Percentiles rank a stretch among this genome's conserved stretches.
Conservation (phyloP, 345 rosid genomes). For the Salix brachista region DNA sequence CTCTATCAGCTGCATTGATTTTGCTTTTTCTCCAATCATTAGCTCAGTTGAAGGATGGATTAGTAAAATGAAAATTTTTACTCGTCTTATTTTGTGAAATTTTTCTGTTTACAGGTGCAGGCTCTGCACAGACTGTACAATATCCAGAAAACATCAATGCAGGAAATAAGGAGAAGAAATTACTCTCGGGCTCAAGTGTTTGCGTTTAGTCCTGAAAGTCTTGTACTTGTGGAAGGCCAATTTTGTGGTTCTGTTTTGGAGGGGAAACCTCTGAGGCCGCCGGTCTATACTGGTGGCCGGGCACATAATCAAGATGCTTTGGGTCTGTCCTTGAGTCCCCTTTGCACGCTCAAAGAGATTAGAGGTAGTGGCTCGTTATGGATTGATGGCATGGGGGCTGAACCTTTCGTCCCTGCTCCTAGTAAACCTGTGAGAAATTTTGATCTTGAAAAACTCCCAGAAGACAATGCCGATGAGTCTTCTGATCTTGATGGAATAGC, state of each 20-base stretch:
- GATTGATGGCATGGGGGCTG: background rate
- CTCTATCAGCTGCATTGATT: background rate
- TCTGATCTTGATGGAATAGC: background rate
- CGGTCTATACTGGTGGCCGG: background rate
- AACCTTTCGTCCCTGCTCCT: background rate
- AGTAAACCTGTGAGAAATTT: background rate
- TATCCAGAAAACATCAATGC: slow-evolving; percentile 1
- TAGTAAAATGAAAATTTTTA: background rate
- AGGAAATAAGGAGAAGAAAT: background rate
- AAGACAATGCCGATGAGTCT: background rate
- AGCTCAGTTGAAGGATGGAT: background rate
- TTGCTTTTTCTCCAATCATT: background rate
- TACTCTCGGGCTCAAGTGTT: slow-evolving; percentile 1
- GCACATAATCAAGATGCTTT: background rate
- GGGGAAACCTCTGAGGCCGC: slow-evolving; percentile 4
- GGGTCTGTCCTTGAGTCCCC: background rate
- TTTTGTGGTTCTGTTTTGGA: slow-evolving; percentile 3
- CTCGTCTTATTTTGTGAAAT: background rate
- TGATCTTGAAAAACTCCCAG: background rate
- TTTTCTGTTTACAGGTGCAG: slow-evolving; percentile 12
- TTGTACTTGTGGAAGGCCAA: slow-evolving; percentile 1
- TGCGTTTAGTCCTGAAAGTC: background rate
- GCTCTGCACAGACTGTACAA: slow-evolving; percentile 14
- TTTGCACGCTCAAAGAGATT: background rate
- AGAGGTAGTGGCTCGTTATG: background rate